Evolutionary conservation across 192 early-diverging fungal genomes (phyloP).

Genomic region (Backusella macrospora): DNA sequence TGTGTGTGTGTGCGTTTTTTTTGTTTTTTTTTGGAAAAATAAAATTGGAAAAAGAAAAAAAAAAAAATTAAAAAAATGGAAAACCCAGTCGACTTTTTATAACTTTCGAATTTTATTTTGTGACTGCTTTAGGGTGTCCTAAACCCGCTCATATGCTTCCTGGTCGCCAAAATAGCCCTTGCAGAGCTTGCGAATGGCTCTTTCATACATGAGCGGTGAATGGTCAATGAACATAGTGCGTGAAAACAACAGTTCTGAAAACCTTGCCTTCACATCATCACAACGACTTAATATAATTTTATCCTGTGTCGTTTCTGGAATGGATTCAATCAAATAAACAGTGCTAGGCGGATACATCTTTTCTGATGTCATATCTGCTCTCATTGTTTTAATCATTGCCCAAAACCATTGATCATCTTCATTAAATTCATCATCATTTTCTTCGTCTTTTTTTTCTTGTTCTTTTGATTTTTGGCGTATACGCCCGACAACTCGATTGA

Average conservation of each 20-base stretch:
- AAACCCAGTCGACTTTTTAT: slow-evolving; percentile 10
- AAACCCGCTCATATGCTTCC: background rate
- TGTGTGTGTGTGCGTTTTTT: no score
- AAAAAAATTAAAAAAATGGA: background rate
- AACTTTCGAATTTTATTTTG: background rate
- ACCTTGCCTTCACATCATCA: slow-evolving; percentile 76
- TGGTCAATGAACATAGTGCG: slow-evolving; percentile 82
- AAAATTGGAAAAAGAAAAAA: slow-evolving; percentile 1
- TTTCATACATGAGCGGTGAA: slow-evolving; percentile 72
- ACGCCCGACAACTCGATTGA: slow-evolving; percentile 57
- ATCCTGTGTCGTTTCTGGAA: slow-evolving; percentile 49
- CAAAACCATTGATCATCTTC: slow-evolving; percentile 82
- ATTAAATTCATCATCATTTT: slow-evolving; percentile 26
- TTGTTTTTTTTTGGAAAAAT: slow-evolving; percentile 7
- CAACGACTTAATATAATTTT: slow-evolving; percentile 60
- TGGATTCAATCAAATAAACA: slow-evolving; percentile 65
- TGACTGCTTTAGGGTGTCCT: background rate
- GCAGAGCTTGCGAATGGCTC: slow-evolving; percentile 35
- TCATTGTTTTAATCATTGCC: slow-evolving; percentile 79
- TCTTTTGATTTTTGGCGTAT: slow-evolving; percentile 33
- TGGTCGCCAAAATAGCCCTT: slow-evolving; percentile 32
- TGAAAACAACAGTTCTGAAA: slow-evolving; percentile 79
- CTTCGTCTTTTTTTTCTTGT: background rate
- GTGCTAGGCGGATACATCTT: slow-evolving; percentile 83
- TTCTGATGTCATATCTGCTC: slow-evolving; percentile 82